Conservation (phyloP, 345 rosid genomes). For the Ceriops zippeliana region DNA sequence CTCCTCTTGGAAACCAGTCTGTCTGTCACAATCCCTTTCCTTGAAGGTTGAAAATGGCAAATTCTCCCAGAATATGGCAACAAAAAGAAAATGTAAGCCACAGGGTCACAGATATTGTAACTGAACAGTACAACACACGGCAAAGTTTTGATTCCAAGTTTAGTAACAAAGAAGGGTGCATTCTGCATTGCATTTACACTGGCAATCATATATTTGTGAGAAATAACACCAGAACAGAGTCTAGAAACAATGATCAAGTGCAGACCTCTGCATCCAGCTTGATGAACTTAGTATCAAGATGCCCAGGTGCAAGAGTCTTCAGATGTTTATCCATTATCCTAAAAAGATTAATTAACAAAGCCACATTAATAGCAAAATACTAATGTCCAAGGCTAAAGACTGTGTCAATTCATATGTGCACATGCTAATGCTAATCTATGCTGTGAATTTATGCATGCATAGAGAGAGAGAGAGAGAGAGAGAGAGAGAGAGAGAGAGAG, state of each 20-base stretch:
- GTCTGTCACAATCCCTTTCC: conserved; percentile 71
- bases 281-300: conserved; percentile 53
- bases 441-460: background rate
- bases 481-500: conserved; percentile 2
- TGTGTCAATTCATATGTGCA: background rate
- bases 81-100: background rate
- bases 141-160: conserved; percentile 84
- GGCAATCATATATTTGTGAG: background rate
- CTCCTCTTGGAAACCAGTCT: conserved; percentile 92
- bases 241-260: conserved; percentile 6
- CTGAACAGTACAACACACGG: conserved; percentile 90
- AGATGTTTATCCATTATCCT: conserved; percentile 97
- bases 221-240: background rate
- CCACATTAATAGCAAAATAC: background rate
- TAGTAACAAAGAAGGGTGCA: conserved; percentile 85
- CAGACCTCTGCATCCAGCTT: conserved; percentile 86
- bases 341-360: conserved; percentile 17
- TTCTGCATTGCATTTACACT: conserved; percentile 51
- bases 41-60: conserved; percentile 10
- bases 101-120: conserved; percentile 20
- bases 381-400: background rate
- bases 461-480: too few species aligned
- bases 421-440: background rate
- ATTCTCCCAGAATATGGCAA: background rate
- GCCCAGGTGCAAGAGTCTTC: conserved; percentile 65